Evolutionary conservation across 2,329 filamentous ascomycete species (phyloP).

Genomic region (Pseudocercospora macadamiae): DNA sequence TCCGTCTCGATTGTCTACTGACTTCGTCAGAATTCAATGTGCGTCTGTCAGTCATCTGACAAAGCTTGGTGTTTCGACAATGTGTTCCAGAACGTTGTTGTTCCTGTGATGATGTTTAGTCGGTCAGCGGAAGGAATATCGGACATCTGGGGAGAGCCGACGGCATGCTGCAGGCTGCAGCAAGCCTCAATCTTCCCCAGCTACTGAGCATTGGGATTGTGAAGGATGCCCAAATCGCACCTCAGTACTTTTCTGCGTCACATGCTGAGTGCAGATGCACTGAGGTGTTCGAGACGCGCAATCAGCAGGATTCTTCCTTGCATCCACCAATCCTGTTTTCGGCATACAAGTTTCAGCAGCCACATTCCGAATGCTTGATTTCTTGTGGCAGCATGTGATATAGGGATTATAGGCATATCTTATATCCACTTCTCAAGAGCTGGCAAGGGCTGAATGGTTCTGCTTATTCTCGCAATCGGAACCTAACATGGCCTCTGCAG

Average conservation of each 20-base stretch:
- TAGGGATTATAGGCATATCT: not conserved
- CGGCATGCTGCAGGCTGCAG: constrained; percentile 1
- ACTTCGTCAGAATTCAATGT: not conserved
- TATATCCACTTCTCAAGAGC: not conserved
- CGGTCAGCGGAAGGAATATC: not conserved
- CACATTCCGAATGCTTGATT: not conserved
- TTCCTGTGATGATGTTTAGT: not conserved
- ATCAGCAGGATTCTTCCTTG: not conserved
- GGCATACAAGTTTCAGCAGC: not conserved
- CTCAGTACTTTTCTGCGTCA: not conserved
- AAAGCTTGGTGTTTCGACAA: not conserved
- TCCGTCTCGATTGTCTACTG: too few relatives aligned
- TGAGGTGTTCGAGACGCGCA: not conserved
- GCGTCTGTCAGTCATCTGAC: not conserved
- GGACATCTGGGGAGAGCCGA: constrained; percentile 4
- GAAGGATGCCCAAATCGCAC: not conserved
- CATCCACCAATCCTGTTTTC: not conserved
- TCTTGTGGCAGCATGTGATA: not conserved
- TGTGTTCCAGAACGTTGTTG: not conserved
- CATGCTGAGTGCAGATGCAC: not conserved
- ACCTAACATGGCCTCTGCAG: not conserved
- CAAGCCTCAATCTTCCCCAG: constrained; percentile 2
- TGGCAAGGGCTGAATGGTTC: not conserved
- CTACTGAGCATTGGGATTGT: not conserved
- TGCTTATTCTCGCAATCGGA: not conserved